A percentile compares a stretch with the other conserved stretches of the same genome.
These are phyloP conservation scores for Beauveria sp. DNA, from an alignment of 2,329 filamentous ascomycete genomes.

Conservation along the genomic window DNA sequence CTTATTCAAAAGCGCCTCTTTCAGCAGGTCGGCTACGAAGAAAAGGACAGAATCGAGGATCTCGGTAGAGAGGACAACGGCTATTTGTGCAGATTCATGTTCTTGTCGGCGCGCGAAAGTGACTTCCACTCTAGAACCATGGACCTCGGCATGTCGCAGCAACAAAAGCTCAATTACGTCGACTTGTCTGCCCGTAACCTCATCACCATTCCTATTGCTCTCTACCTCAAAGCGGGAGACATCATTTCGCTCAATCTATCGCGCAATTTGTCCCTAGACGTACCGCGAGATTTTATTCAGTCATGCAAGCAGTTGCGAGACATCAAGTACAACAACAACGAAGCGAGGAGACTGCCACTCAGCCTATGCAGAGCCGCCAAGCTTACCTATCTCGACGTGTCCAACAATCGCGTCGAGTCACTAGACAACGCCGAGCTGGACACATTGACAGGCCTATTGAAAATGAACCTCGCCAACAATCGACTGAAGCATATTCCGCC, in stretches of 20 bases:
- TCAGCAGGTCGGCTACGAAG: constrained; percentile 85
- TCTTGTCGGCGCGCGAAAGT: constrained; percentile 80
- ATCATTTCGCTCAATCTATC: constrained; percentile 95
- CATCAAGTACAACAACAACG: constrained; percentile 93
- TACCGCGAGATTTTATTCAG: constrained; percentile 94
- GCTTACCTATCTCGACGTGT: constrained; percentile 85
- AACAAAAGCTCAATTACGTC: constrained; percentile 88
- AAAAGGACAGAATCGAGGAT: constrained; percentile 81
- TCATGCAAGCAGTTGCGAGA: constrained; percentile 85
- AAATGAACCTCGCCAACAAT: constrained; percentile 91
- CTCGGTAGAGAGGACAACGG: constrained; percentile 95
- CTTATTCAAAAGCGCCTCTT: constrained; percentile 86
- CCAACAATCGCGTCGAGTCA: constrained; percentile 85
- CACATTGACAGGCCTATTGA: constrained; percentile 67
- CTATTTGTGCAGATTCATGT: constrained; percentile 92
- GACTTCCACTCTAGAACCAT: constrained; percentile 62
- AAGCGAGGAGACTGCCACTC: constrained; percentile 75
- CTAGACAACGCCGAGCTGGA: constrained; percentile 79
- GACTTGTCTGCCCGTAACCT: constrained; percentile 86
- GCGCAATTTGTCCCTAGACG: constrained; percentile 81
- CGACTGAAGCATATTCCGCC: constrained; percentile 68
- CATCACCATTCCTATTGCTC: constrained; percentile 86
- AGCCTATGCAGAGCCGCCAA: constrained; percentile 75
- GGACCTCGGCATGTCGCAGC: constrained; percentile 73
- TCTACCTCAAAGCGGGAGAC: constrained; percentile 85